Evolutionary conservation across 2,329 filamentous ascomycete species (phyloP), one percentile per base, ranked within the genome.

Genomic region (Samsoniella hepiali): DNA sequence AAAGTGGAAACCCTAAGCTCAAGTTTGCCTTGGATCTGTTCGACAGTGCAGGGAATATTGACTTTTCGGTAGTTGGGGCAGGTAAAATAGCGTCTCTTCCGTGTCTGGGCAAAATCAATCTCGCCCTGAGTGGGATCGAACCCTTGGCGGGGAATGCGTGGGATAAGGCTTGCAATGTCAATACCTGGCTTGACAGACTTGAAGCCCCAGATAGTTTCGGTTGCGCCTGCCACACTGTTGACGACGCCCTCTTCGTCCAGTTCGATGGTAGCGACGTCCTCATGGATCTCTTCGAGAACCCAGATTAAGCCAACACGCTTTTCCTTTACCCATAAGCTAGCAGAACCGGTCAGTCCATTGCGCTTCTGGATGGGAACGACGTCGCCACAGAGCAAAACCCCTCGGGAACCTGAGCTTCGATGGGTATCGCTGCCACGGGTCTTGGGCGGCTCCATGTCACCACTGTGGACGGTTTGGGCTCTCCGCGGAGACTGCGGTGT

Each of bases 341-440:
- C 95, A 64, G 95, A 93, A 2, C 95, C 95, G 5, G 89, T 94
- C 11, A 89, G 86, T 4, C 95, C 95, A 71, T 99, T 97, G 65
- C 95, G 87, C 77, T 98, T 99, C 74, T 93, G 91, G 65, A 99
- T 99, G 0, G 95, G 95, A 22, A 99, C 92, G n/a, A 99, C 94
- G 74, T 99, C 95, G 50, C 95, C 95, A 69, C 95, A 99, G 1
- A 99, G 83, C 59, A 99, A 77, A 32, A 99, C 95, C 3, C 94
- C 94, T 69, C 93, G 84, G 31, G 92, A 96, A 67, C 91, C 93
- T 69, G 85, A 89, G 68, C 84, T 86, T 59, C 86, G 82, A 70
- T 93, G 90, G 68, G 93, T 83, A 69, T 80, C 75, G 36, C 79
- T 74, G 11, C 79, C 76, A 15, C 82, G 74, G 60, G 87, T 79